Evolutionary conservation across 345 rosid species (phyloP), one percentile per base, ranked within the genome.

Genomic region (Gossypium longicalyx): DNA sequence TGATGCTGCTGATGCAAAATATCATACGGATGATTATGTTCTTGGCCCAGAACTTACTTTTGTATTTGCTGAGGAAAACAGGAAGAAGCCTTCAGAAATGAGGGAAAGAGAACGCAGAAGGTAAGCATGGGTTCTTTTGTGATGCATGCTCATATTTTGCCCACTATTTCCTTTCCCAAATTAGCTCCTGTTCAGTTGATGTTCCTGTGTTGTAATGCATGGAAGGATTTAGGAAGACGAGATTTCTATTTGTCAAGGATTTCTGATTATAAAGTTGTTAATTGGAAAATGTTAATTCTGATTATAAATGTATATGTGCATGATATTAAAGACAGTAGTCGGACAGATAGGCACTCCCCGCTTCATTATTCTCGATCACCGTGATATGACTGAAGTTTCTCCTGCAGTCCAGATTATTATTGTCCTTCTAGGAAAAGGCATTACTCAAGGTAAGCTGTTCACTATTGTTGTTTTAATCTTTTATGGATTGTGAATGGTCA

Each of bases 31-130:
- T 82, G 97, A 97, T 43, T 87, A 83, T 77, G 76, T 92, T 81
- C 87, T 83, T 54, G 97, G 97, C 25, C 86, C 90, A 51, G 93
- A 92, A 79, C 80, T 92, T 10, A 87, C 90, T 16, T 94, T 94
- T 72, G 87, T 91, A 20, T 94, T 86, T 85, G 98, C 97, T 0
- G 94, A 91, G 84, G 97, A 92, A 79, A 92, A 91, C 81, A 85
- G 98, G 77, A 91, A 92, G 89, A 89, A 87, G 70, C 98, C 98
- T 59, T 77, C 88, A 5, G 95, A 94, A 87, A 94, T 94, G 98
- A 89, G 95, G 82, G 83, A 82, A 58, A 87, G 90, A 41, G 93
- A 92, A 78, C 76, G 86, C 4, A 82, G 53, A 44, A 88, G 93
- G 97, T 82, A 77, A 76, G 69, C 66, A 48, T 61, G 71, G 47